phyloP scores from a whole-genome alignment of 2,329 filamentous ascomycete species.

The Trichoderma sp. region DNA sequence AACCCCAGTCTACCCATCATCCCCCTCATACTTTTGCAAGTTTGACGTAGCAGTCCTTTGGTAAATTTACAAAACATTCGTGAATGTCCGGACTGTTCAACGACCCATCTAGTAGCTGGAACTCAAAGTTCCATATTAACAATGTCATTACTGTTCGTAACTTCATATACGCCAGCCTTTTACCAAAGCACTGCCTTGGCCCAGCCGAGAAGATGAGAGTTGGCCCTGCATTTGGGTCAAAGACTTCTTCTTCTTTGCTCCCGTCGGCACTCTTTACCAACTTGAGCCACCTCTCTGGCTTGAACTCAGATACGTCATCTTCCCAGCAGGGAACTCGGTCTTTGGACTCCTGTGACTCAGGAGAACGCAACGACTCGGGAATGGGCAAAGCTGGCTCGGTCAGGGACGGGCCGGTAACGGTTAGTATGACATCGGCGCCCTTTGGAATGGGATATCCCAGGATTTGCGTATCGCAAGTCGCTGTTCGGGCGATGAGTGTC shows the following conservation, averaged over 20 bases:
- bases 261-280: constrained; percentile 17
- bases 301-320: constrained; percentile 32
- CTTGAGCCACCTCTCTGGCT: constrained; percentile 40
- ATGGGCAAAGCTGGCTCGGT: constrained; percentile 30
- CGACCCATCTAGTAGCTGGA: constrained; percentile 23
- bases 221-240: constrained; percentile 36
- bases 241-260: constrained; percentile 25
- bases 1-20: neutral
- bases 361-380: constrained; percentile 30
- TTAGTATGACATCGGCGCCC: constrained; percentile 34
- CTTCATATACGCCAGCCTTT: constrained; percentile 37
- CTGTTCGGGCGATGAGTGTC: constrained; percentile 31
- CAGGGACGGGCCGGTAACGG: constrained; percentile 31
- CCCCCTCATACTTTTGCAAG: constrained; percentile 14
- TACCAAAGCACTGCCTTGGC: constrained; percentile 39
- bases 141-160: constrained; percentile 37
- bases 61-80: constrained; percentile 29
- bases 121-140: constrained; percentile 40
- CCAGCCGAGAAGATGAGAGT: constrained; percentile 38
- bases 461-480: constrained; percentile 34
- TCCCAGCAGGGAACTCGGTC: constrained; percentile 33
- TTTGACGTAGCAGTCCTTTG: constrained; percentile 30
- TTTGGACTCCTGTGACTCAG: constrained; percentile 27
- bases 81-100: constrained; percentile 25
- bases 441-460: constrained; percentile 36